Conservation (phyloP, 139 green algal genomes). For the Closterium sp. region DNA sequence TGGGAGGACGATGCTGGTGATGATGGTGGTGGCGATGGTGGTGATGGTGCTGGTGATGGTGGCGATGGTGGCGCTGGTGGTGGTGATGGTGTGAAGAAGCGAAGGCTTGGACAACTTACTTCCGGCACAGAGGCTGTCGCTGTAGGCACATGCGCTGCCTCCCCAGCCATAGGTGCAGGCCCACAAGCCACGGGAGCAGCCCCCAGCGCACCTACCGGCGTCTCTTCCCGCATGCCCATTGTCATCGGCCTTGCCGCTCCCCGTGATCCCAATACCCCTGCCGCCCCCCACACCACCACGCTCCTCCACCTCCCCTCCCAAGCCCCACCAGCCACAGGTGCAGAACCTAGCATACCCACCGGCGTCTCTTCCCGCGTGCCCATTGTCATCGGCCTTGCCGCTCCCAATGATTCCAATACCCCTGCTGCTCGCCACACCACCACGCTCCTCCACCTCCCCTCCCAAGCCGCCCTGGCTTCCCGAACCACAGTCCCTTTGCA, state of each 20-base stretch:
- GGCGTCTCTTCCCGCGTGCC: neutral
- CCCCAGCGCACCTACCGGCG: neutral
- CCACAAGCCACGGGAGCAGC: neutral
- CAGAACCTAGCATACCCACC: neutral
- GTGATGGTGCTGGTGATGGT: neutral
- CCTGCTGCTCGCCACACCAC: neutral
- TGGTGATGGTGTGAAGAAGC: neutral
- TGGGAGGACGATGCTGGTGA: neutral
- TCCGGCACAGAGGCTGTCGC: neutral
- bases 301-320: neutral
- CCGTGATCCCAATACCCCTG: neutral
- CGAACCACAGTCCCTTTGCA: neutral
- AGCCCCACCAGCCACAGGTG: neutral
- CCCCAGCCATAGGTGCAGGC: neutral
- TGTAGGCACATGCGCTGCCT: too few relatives aligned
- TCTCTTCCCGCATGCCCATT: neutral
- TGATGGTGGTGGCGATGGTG: neutral
- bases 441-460: neutral
- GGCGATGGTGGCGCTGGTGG: neutral
- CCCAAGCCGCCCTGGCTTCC: neutral
- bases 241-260: neutral
- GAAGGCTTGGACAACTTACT: neutral
- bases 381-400: neutral
- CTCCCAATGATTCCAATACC: neutral
- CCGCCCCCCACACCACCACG: neutral